These are phyloP conservation scores for Pseudonectria foliicola DNA, from an alignment of 2,329 filamentous ascomycete species.

Conservation along the genomic window DNA sequence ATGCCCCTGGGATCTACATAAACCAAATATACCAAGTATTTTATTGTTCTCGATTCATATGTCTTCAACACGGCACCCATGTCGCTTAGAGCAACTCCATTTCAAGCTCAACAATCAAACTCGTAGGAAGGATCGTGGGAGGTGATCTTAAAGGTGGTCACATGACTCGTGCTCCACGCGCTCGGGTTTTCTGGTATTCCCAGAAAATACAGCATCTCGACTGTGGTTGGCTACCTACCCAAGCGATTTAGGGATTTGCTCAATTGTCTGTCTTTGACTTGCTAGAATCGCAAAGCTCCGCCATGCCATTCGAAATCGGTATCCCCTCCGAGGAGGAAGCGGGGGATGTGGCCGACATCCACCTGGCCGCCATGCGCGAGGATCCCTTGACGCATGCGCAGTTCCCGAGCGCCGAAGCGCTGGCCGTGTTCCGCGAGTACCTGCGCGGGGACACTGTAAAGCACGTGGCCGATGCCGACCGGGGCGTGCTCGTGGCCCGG, in stretches of 20 bases:
- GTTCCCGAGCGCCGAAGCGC: constrained; percentile 28
- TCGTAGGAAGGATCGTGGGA: too few species aligned
- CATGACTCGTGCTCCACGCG: neutral
- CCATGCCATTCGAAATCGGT: constrained; percentile 22
- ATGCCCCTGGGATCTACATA: too few species aligned
- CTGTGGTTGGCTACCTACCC: constrained; percentile 8
- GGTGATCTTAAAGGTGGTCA: neutral
- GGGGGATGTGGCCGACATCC: constrained; percentile 22
- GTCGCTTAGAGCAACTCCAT: too few species aligned
- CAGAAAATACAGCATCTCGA: neutral
- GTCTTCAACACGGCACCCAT: too few species aligned
- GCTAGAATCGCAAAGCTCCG: too few species aligned
- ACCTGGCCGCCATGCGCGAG: constrained; percentile 32
- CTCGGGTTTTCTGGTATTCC: neutral
- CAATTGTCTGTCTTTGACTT: neutral
- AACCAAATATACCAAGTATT: too few species aligned
- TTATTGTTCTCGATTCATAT: too few species aligned
- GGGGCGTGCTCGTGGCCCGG: constrained; percentile 28
- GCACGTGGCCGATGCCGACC: constrained; percentile 19
- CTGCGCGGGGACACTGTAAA: constrained; percentile 24
- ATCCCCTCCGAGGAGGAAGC: constrained; percentile 20
- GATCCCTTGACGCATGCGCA: constrained; percentile 34
- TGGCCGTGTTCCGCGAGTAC: constrained; percentile 23
- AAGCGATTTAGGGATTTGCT: too few species aligned
- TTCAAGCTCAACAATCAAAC: too few species aligned